These are phyloP conservation scores for Ceratocystis colombiana DNA, from an alignment of 2,329 filamentous ascomycete genomes.

Conservation along the genomic window DNA sequence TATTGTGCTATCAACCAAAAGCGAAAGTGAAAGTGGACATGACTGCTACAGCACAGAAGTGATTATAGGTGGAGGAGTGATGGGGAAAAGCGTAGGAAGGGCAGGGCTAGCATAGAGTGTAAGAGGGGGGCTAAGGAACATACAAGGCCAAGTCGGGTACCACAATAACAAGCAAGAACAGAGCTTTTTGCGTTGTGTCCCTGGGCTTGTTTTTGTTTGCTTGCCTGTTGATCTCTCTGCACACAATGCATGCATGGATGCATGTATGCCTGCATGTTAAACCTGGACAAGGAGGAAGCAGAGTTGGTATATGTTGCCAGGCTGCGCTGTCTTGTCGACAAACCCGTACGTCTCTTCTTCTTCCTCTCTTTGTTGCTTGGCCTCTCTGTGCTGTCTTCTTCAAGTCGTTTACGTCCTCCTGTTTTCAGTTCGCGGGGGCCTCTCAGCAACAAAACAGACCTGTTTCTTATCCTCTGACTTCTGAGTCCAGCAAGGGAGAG, in stretches of 20 bases:
- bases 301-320: slow-evolving; percentile 13
- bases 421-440: neutral
- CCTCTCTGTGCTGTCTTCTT: neutral
- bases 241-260: slow-evolving; percentile 6
- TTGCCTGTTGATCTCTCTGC: slow-evolving; percentile 11
- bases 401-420: neutral
- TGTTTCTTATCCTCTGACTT: neutral
- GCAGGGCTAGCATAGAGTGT: slow-evolving; percentile 2
- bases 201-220: slow-evolving; percentile 7
- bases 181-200: neutral
- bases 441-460: neutral
- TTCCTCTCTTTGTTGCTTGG: neutral
- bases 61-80: neutral
- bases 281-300: slow-evolving; percentile 1
- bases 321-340: slow-evolving; percentile 6
- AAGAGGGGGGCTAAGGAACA: neutral
- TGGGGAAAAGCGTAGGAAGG: neutral
- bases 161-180: slow-evolving; percentile 15
- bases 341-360: neutral
- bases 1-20: neutral
- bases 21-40: slow-evolving; percentile 14
- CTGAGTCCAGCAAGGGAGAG: neutral
- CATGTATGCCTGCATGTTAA: slow-evolving; percentile 3
- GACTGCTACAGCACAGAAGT: slow-evolving; percentile 10
- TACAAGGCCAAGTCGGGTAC: neutral